Percentiles rank a stretch among this genome's conserved stretches.
These are phyloP conservation scores for Macadamia tetraphylla DNA, from an alignment of 164 flowering plant species.

Conservation along the genomic window DNA sequence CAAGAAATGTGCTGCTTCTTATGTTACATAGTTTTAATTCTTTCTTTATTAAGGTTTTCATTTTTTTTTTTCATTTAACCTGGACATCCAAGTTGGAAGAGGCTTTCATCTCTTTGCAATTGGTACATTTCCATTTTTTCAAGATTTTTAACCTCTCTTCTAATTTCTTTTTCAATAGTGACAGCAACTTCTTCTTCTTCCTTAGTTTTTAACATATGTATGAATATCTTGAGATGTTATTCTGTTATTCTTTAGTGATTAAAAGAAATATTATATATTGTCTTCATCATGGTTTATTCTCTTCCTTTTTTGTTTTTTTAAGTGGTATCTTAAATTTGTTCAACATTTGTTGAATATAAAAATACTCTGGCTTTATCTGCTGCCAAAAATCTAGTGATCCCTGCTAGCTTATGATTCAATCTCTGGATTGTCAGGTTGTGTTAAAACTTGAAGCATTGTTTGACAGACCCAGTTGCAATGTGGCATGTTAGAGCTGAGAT, in stretches of 20 bases:
- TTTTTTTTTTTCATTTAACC: too few relatives aligned
- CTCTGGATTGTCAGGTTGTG: slow-evolving; percentile 76
- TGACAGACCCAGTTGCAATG: slow-evolving; percentile 99
- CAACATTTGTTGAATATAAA: neutral
- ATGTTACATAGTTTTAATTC: too few relatives aligned
- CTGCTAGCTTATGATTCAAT: slow-evolving; percentile 54
- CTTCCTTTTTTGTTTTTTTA: neutral
- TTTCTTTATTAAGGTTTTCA: too few relatives aligned
- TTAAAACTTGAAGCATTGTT: slow-evolving; percentile 86
- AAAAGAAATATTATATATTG: neutral
- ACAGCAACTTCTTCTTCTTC: neutral
- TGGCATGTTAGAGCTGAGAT: slow-evolving; percentile 91
- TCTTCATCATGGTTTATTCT: neutral
- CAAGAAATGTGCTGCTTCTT: too few relatives aligned
- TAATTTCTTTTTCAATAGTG: too few relatives aligned
- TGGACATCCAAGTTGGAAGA: too few relatives aligned
- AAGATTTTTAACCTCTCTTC: too few relatives aligned
- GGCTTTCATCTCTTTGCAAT: too few relatives aligned
- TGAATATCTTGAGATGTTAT: neutral
- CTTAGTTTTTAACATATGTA: too few relatives aligned
- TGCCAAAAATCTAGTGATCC: slow-evolving; percentile 9
- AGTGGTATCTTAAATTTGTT: too few relatives aligned
- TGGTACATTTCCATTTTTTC: too few relatives aligned
- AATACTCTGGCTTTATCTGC: neutral
- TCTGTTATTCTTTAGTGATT: neutral